phyloP scores from a whole-genome alignment of 2,329 filamentous ascomycete genomes.

The Aspergillus uvarum region DNA sequence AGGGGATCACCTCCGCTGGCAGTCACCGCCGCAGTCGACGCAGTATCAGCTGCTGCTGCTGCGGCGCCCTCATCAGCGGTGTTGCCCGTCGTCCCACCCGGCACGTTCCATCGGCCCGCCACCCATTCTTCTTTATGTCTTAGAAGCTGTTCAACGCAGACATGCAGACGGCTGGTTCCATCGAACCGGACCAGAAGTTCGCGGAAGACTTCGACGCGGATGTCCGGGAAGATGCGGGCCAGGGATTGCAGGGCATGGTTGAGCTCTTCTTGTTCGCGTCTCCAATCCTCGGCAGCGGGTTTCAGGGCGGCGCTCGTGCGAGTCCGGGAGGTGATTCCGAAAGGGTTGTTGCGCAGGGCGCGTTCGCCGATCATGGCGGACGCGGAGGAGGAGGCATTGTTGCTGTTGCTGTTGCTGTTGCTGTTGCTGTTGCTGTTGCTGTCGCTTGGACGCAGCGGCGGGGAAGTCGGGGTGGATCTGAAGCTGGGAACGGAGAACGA shows the following conservation, averaged over 20 bases:
- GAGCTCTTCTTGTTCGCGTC: slow-evolving; percentile 39
- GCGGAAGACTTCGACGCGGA: slow-evolving; percentile 49
- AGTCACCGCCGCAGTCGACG: neutral
- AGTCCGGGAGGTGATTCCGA: slow-evolving; percentile 34
- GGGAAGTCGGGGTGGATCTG: slow-evolving; percentile 29
- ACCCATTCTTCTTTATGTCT: slow-evolving; percentile 50
- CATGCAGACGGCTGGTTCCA: slow-evolving; percentile 46
- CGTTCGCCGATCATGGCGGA: slow-evolving; percentile 40
- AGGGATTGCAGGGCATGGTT: slow-evolving; percentile 45
- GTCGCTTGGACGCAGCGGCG: slow-evolving; percentile 28
- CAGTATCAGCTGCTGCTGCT: neutral
- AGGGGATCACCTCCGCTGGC: slow-evolving; percentile 13
- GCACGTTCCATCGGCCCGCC: slow-evolving; percentile 47
- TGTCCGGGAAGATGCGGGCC: slow-evolving; percentile 47
- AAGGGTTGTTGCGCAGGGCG: slow-evolving; percentile 47
- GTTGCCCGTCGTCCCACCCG: slow-evolving; percentile 20
- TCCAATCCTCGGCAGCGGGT: slow-evolving; percentile 29
- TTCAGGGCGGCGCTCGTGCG: slow-evolving; percentile 22
- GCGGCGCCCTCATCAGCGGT: neutral
- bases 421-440: slow-evolving; percentile 3
- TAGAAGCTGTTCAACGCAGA: slow-evolving; percentile 50
- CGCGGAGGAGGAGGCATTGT: slow-evolving; percentile 24
- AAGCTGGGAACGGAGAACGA: slow-evolving; percentile 40
- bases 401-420: slow-evolving; percentile 13
- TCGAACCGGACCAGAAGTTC: slow-evolving; percentile 49